These are phyloP conservation scores for Linnemannia elongata DNA, from an alignment of 192 early-diverging fungal genomes.

Conservation along the genomic window DNA sequence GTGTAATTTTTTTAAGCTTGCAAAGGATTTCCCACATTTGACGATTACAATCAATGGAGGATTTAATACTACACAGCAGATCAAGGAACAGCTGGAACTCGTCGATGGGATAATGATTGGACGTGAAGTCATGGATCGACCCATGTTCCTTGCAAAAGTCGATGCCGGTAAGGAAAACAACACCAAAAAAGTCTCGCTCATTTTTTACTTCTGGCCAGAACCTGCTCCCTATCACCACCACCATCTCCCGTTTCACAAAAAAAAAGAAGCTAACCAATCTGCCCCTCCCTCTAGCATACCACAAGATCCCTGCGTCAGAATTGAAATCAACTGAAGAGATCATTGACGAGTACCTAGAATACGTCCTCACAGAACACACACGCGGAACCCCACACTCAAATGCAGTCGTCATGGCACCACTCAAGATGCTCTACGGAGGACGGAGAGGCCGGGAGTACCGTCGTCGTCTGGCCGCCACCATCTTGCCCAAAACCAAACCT, in stretches of 20 bases:
- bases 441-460: constrained; percentile 52
- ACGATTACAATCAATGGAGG: constrained; percentile 78
- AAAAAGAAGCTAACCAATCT: no score
- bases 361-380: constrained; percentile 40
- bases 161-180: constrained; percentile 58
- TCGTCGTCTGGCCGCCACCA: constrained; percentile 33
- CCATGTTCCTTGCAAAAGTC: constrained; percentile 73
- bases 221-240: no score
- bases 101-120: constrained; percentile 82
- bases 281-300: constrained; percentile 18
- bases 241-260: not conserved
- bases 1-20: constrained; percentile 40
- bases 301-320: constrained; percentile 26
- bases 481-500: constrained; percentile 38
- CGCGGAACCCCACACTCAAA: constrained; percentile 53
- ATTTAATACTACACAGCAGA: constrained; percentile 63
- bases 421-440: constrained; percentile 60
- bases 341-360: constrained; percentile 54
- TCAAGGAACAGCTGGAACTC: constrained; percentile 60
- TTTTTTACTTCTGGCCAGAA: not conserved
- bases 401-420: constrained; percentile 54
- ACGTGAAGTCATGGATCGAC: constrained; percentile 75
- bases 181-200: no score
- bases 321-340: constrained; percentile 48
- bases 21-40: constrained; percentile 66